Evolutionary conservation across 2,329 filamentous ascomycete genomes (phyloP).

Genomic region (Cercospora sp.): DNA sequence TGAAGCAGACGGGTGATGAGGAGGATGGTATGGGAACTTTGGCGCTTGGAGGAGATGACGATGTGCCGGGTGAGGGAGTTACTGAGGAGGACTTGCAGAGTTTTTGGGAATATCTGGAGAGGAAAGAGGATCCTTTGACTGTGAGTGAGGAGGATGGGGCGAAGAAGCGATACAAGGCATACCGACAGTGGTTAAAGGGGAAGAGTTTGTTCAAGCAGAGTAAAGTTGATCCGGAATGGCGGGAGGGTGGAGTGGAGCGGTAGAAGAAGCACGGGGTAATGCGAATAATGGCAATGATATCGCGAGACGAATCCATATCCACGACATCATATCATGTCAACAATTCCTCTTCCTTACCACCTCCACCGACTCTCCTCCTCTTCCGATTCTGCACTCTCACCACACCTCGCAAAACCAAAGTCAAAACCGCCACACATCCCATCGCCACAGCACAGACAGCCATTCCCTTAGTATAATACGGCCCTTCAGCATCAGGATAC

Average conservation of each 20-base stretch:
- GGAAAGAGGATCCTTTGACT: slow-evolving; percentile 79
- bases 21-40: slow-evolving; percentile 45
- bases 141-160: slow-evolving; percentile 81
- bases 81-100: slow-evolving; percentile 67
- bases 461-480: slow-evolving; percentile 54
- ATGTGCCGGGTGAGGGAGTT: slow-evolving; percentile 46
- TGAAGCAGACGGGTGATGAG: slow-evolving; percentile 22
- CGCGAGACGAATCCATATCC: too few relatives aligned
- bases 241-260: slow-evolving; percentile 14
- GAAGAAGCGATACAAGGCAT: slow-evolving; percentile 97
- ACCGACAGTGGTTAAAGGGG: slow-evolving; percentile 86
- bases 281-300: too few relatives aligned
- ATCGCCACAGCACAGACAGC: slow-evolving; percentile 53
- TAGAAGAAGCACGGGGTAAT: too few relatives aligned
- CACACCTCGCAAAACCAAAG: slow-evolving; percentile 45
- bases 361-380: neutral
- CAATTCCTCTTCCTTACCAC: neutral
- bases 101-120: slow-evolving; percentile 75
- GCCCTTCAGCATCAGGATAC: slow-evolving; percentile 54
- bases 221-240: slow-evolving; percentile 53
- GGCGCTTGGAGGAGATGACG: slow-evolving; percentile 41
- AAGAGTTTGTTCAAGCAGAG: slow-evolving; percentile 95
- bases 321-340: neutral
- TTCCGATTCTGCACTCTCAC: slow-evolving; percentile 40
- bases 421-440: slow-evolving; percentile 48